A percentile compares a stretch with the other conserved stretches of the same genome.
Conservation (phyloP, 202 grass and related monocot species). For the Panicum hallii region DNA sequence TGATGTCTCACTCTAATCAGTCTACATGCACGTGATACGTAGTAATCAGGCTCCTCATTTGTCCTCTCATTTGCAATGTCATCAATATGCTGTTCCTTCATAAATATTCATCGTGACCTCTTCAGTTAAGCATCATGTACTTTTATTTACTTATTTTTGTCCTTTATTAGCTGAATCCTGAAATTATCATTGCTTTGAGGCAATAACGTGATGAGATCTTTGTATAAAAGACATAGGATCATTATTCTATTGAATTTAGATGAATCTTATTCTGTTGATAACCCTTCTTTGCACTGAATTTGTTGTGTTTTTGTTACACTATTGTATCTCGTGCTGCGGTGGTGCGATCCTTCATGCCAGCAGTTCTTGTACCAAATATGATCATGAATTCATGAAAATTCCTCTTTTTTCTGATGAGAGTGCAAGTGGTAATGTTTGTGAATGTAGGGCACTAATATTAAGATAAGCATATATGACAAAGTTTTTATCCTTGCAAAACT, state of each 20-base stretch:
- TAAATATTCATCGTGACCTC: background rate
- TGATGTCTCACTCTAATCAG: background rate
- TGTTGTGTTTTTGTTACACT: background rate
- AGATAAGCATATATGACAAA: background rate
- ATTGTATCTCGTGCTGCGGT: background rate
- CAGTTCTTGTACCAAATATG: background rate
- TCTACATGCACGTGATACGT: background rate
- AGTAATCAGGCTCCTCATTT: background rate
- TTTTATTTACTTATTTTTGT: background rate
- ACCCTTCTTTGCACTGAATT: background rate
- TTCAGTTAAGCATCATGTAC: background rate
- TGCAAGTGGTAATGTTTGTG: background rate
- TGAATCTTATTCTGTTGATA: background rate
- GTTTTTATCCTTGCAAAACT: background rate
- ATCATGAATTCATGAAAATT: background rate
- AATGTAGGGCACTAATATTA: background rate
- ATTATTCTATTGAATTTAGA: background rate
- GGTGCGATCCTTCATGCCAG: background rate
- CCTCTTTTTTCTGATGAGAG: background rate
- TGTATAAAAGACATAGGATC: background rate
- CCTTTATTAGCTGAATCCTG: background rate
- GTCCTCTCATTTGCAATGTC: too few species aligned
- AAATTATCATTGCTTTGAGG: background rate
- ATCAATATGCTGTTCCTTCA: background rate
- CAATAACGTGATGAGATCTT: background rate